Conservation (phyloP, 169 alveolate species). For the Perkinsus olseni region DNA sequence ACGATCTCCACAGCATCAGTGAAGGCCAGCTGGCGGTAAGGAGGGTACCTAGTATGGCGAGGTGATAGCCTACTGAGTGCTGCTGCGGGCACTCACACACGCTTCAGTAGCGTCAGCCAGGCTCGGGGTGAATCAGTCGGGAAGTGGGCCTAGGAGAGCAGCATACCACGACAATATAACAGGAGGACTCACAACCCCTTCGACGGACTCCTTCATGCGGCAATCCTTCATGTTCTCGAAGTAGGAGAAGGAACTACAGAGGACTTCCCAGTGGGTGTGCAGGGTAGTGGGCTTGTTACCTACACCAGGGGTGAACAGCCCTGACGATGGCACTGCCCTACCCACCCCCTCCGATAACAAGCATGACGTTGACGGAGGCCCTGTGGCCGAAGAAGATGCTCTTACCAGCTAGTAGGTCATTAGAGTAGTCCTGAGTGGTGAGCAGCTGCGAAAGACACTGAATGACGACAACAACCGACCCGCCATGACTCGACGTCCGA, state of each 20-base stretch:
- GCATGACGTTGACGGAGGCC: neutral
- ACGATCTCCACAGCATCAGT: neutral
- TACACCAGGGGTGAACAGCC: neutral
- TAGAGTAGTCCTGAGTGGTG: neutral
- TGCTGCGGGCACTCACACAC: neutral
- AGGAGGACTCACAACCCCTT: neutral
- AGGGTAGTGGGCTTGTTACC: neutral
- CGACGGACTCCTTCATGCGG: neutral
- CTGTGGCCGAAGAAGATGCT: neutral
- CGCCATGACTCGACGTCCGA: neutral
- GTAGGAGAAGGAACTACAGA: neutral
- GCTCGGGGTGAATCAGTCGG: neutral
- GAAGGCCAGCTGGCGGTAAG: neutral
- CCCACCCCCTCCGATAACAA: neutral
- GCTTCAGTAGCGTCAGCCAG: neutral
- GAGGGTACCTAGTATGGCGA: neutral
- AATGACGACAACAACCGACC: neutral
- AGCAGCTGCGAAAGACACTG: neutral
- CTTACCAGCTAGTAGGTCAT: neutral
- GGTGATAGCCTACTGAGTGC: neutral
- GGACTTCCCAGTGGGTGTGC: neutral
- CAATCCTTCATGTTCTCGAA: neutral
- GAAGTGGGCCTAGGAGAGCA: neutral
- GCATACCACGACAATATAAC: neutral
- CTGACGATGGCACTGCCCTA: neutral